Evolutionary conservation across 495 filamentous ascomycete genomes (phyloP).

Genomic region (Aspergillus sparsus): DNA sequence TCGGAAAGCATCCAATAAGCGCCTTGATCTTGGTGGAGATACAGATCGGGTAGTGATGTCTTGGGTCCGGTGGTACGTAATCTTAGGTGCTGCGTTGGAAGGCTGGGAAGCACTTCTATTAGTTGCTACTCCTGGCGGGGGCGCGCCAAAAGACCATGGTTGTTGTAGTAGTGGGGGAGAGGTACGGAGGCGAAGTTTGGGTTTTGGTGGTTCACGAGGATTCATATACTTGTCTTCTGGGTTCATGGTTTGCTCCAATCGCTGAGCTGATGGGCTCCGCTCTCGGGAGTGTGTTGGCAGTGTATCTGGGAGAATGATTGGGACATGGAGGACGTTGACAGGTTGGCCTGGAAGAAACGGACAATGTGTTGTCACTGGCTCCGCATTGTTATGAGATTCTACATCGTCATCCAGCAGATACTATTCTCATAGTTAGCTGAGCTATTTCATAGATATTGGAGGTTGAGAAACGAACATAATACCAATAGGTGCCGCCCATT

Average conservation of each 20-base stretch:
- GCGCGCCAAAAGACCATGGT: conserved; percentile 31
- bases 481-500: conserved; percentile 93
- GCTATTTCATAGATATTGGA: neutral
- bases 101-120: conserved; percentile 42
- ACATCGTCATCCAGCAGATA: conserved; percentile 76
- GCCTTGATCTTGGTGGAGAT: conserved; percentile 43
- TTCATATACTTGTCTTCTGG: conserved; percentile 73
- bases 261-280: conserved; percentile 39
- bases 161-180: conserved; percentile 54
- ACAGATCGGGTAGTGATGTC: conserved; percentile 42
- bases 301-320: conserved; percentile 60
- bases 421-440: conserved; percentile 44
- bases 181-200: conserved; percentile 54
- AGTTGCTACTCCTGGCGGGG: conserved; percentile 29
- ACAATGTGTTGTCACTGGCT: conserved; percentile 74
- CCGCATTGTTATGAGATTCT: conserved; percentile 68
- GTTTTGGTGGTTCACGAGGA: conserved; percentile 62
- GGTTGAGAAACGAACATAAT: conserved; percentile 65
- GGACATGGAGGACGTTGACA: conserved; percentile 80
- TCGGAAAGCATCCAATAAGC: conserved; percentile 39
- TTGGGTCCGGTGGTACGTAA: conserved; percentile 16
- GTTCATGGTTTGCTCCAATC: conserved; percentile 68
- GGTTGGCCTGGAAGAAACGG: conserved; percentile 84
- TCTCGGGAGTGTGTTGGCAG: conserved; percentile 39
- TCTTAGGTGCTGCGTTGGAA: conserved; percentile 31